Evolutionary conservation across 768 basidiomycete genomes (phyloP).

Genomic region (Lactarius akahatsu): DNA sequence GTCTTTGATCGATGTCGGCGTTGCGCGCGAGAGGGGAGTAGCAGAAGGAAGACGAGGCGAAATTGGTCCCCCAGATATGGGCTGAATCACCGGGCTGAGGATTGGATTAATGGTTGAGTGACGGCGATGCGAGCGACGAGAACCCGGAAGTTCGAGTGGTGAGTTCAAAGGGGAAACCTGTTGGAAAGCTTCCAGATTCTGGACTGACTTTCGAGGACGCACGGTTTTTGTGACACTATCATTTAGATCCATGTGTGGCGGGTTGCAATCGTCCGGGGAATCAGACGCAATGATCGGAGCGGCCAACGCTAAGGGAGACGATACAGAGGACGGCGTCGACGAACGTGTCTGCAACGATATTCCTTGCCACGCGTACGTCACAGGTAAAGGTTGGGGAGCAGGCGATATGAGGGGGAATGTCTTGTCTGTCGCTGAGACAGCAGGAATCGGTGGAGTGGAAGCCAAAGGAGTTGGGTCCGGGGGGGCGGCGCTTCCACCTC

Average conservation of each 20-base stretch:
- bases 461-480: conserved; percentile 70
- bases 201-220: conserved; percentile 63
- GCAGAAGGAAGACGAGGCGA: conserved; percentile 86
- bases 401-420: conserved; percentile 26
- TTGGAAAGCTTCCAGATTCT: conserved; percentile 64
- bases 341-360: conserved; percentile 67
- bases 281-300: conserved; percentile 77
- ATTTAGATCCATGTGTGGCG: conserved; percentile 67
- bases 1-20: conserved; percentile 93
- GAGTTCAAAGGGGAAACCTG: conserved; percentile 64
- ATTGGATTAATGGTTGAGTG: conserved; percentile 54
- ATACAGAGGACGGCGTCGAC: conserved; percentile 85
- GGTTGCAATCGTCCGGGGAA: conserved; percentile 51
- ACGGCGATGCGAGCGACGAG: conserved; percentile 62
- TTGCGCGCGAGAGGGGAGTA: conserved; percentile 73
- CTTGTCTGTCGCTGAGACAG: conserved; percentile 25
- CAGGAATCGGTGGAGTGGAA: conserved; percentile 45
- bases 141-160: conserved; percentile 51
- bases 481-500: conserved; percentile 39
- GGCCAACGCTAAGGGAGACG: conserved; percentile 82
- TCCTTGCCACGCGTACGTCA: conserved; percentile 41
- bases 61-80: conserved; percentile 55
- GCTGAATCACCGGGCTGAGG: conserved; percentile 59
- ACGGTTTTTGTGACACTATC: conserved; percentile 49
- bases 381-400: conserved; percentile 33